Conservation (phyloP, 345 rosid genomes). For the thale cress (Arabidopsis thaliana) region TAIR10.1 NC_003070.9:16850001-16850500, state of each 20-base stretch:
- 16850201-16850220: slow-evolving; percentile 91
- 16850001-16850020: slow-evolving; percentile 96
- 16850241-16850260: slow-evolving; percentile 75
- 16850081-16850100: slow-evolving; percentile 50
- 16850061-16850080: slow-evolving; percentile 74
- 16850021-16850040: slow-evolving; percentile 72
- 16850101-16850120: slow-evolving; percentile 56
- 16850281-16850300: background rate
- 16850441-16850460: slow-evolving; percentile 4
- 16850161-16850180: slow-evolving; percentile 78
- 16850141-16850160: slow-evolving; percentile 50
- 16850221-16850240: slow-evolving; percentile 95
- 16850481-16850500: background rate
- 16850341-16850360: slow-evolving; percentile 82
- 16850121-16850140: slow-evolving; percentile 55
- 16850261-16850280: slow-evolving; percentile 6
- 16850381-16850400: slow-evolving; percentile 85
- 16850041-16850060: slow-evolving; percentile 94
- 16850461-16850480: slow-evolving; percentile 6
- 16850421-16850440: slow-evolving; percentile 88
- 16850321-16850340: slow-evolving; percentile 84
- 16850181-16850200: slow-evolving; percentile 88
- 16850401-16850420: slow-evolving; percentile 98
- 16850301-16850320: background rate
- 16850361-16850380: slow-evolving; percentile 91